A percentile compares a stretch with the other conserved stretches of the same genome.
phyloP scores from a whole-genome alignment of 306 rosid genomes.

The Vigna unguiculata region DNA sequence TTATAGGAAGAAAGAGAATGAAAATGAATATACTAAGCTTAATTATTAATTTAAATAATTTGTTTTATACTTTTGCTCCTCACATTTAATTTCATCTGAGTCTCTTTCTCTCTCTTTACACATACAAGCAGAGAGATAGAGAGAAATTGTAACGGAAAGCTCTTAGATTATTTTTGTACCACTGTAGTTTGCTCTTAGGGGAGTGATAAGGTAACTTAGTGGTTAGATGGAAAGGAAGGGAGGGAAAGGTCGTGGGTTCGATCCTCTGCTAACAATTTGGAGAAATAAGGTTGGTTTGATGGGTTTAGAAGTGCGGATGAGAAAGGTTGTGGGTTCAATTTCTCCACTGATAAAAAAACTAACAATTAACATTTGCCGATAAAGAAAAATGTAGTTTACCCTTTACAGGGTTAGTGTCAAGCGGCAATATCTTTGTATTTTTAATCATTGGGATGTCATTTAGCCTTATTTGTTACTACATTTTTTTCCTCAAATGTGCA shows the following conservation, averaged over 20 bases:
- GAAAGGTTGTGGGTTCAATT: too few species aligned
- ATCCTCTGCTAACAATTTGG: too few species aligned
- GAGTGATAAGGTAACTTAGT: too few species aligned
- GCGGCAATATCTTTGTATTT: slow-evolving; percentile 6
- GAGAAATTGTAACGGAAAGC: slow-evolving; percentile 4
- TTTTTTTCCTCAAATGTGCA: not conserved
- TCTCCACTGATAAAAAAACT: too few species aligned
- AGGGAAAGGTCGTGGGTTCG: too few species aligned
- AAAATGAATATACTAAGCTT: not conserved
- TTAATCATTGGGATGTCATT: slow-evolving; percentile 20
- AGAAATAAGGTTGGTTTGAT: too few species aligned
- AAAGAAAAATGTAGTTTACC: not conserved
- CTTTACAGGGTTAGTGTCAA: slow-evolving; percentile 15
- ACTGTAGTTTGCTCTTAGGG: too few species aligned
- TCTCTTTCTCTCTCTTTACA: not conserved
- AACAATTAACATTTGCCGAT: too few species aligned
- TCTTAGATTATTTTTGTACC: slow-evolving; percentile 8
- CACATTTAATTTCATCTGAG: not conserved
- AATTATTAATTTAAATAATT: slow-evolving; percentile 4
- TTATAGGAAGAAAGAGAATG: not conserved
- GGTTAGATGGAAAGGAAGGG: too few species aligned
- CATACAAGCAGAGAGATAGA: too few species aligned
- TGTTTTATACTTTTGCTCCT: not conserved
- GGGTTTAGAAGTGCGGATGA: too few species aligned
- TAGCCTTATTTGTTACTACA: not conserved